Percentiles rank a stretch among this genome's conserved stretches.
phyloP scores from a whole-genome alignment of 305 asterid species.

The Rubia tinctorum region DNA sequence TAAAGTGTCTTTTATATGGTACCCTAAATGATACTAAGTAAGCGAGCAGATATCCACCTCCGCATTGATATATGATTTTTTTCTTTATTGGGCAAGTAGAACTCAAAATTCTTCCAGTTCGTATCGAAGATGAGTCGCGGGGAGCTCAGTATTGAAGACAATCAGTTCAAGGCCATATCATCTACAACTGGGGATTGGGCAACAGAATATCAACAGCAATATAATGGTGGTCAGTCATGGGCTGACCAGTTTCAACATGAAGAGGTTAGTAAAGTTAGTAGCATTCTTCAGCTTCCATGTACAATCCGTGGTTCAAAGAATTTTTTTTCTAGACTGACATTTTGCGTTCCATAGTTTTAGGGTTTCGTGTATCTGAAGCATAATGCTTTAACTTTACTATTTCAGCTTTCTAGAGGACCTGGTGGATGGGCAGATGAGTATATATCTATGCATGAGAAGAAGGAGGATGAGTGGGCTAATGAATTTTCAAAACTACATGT shows the following conservation, averaged over 20 bases:
- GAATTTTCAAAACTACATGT: conserved; percentile 95
- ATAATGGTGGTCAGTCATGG: conserved; percentile 84
- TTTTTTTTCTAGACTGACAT: not conserved
- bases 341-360: not conserved
- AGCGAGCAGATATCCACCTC: not conserved
- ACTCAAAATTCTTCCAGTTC: conserved; percentile 95
- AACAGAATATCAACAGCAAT: conserved; percentile 80
- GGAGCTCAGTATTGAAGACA: conserved; percentile 87
- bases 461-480: conserved; percentile 82
- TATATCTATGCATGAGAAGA: conserved; percentile 58
- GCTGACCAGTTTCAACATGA: conserved; percentile 84
- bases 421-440: conserved; percentile 89
- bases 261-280: conserved; percentile 54
- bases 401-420: conserved; percentile 81
- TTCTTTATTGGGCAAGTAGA: conserved; percentile 41
- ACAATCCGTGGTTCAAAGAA: not conserved
- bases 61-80: not conserved
- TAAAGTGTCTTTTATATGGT: not conserved
- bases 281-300: not conserved
- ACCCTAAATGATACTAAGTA: not conserved
- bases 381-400: conserved; percentile 15
- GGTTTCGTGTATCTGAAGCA: not conserved
- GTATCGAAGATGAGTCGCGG: conserved; percentile 99
- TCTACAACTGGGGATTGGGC: conserved; percentile 94
- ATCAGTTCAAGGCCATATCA: conserved; percentile 74